These are phyloP conservation scores for Novakomyces olei DNA, from an alignment of 805 yeast species.

Conservation along the genomic window DNA sequence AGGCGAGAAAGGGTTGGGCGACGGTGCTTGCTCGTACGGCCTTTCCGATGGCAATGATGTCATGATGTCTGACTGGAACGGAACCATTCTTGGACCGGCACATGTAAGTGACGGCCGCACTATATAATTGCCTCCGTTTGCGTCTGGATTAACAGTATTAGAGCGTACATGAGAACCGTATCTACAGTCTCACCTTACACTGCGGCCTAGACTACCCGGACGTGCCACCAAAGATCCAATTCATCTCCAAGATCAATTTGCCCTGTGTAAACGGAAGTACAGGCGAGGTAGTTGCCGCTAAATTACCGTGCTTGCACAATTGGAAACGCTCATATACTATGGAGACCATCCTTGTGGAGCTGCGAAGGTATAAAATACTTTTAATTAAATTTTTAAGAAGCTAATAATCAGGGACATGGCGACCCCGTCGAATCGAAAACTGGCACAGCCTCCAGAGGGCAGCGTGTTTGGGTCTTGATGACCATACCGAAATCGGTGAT, in stretches of 20 bases:
- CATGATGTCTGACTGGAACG: slow-evolving; percentile 90
- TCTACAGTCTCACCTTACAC: slow-evolving; percentile 57
- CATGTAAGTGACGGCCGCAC: slow-evolving; percentile 19
- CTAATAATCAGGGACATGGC: slow-evolving; percentile 46
- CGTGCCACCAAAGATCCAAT: slow-evolving; percentile 61
- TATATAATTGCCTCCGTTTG: background rate
- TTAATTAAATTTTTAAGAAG: background rate
- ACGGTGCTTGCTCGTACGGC: slow-evolving; percentile 93
- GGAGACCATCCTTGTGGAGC: slow-evolving; percentile 77
- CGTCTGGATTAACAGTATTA: slow-evolving; percentile 9
- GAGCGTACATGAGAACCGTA: slow-evolving; percentile 72
- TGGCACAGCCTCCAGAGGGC: slow-evolving; percentile 85
- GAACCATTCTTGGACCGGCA: slow-evolving; percentile 95
- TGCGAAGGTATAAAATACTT: slow-evolving; percentile 31
- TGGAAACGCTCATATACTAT: slow-evolving; percentile 87
- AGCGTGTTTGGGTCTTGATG: too few relatives aligned
- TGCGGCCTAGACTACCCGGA: slow-evolving; percentile 80
- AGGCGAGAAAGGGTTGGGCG: slow-evolving; percentile 93
- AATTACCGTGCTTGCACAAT: slow-evolving; percentile 44
- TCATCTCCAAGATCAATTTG: slow-evolving; percentile 64
- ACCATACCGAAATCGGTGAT: too few relatives aligned
- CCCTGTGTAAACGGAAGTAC: slow-evolving; percentile 60
- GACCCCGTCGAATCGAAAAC: slow-evolving; percentile 51
- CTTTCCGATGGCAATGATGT: slow-evolving; percentile 76
- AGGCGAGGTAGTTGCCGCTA: slow-evolving; percentile 28